Base-by-base conservation (phyloP, 2,329 filamentous ascomycete genomes). In the Paecilomyces sp. region DNA sequence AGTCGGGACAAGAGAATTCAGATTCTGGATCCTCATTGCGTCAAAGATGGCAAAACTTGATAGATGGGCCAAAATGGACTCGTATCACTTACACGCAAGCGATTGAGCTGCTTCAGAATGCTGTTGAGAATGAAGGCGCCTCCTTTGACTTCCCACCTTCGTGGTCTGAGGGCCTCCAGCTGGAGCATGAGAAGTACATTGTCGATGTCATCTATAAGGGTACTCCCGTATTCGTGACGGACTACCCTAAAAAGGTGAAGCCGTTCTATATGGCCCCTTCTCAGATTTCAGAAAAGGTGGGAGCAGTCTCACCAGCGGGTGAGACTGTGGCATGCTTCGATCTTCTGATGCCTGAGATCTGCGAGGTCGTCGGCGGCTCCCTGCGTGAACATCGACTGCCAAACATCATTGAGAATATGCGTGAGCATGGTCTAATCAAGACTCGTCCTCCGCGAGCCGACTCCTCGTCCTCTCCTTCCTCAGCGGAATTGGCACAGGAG, bases 101-200 rank as follows among this genome's bases (percentile, higher is more conserved):
- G 3, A 86, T 97, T 62, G 75, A 85, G 51, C 73, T 85, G 31
- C 82, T 99, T 18, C 77, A 86, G 68, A 73, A 82, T 30, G 84
- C 88, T 15, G 78, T 82, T 53, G 72, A 79, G 33, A 73, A 80
- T 22, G 72, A 76, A 13, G 72, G 76, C 57, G 77, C 73, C 4
- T 72, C 72, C 6, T 97, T 97, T 68, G 79, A 85, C 56, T 84
- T 88, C 70, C 76, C 79, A 54, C 90, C 91, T 3, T 77, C 78
- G 2, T 94, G 91, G 87, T 84, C 87, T 34, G 78, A 80, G 30
- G 90, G 90, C 22, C 82, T 99, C 31, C 90, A 94, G 68, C 88
- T 92, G 1, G 93, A 97, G 73, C 94, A 99, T 76, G 94, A 99
- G 77, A 91, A 87, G 71, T 96, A 87, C 72, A 82, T 99, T 58